These are phyloP conservation scores for Pseudocercospora vitis DNA, from an alignment of 2,329 filamentous ascomycete genomes.

Conservation along the genomic window DNA sequence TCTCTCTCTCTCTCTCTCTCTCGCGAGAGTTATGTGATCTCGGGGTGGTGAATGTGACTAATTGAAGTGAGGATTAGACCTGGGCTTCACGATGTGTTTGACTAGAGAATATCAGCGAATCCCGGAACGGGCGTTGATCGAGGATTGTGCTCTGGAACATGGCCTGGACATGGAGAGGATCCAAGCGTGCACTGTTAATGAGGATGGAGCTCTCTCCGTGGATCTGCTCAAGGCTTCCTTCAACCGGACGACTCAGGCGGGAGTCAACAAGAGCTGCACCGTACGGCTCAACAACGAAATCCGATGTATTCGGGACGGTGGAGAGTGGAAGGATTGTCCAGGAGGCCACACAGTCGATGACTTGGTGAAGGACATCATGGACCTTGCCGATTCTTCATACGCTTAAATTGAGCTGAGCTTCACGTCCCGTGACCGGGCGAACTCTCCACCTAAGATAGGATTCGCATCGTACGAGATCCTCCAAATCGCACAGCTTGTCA, in stretches of 20 bases:
- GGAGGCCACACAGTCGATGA: slow-evolving; percentile 67
- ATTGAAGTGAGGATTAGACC: slow-evolving; percentile 56
- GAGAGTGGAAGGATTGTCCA: slow-evolving; percentile 77
- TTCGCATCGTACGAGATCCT: too few species aligned
- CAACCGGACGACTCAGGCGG: slow-evolving; percentile 55
- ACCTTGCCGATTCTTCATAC: slow-evolving; percentile 21
- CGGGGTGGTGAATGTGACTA: too few species aligned
- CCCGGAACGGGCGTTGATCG: slow-evolving; percentile 72
- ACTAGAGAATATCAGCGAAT: slow-evolving; percentile 73
- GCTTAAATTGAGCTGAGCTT: slow-evolving; percentile 14
- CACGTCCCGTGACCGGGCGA: neutral
- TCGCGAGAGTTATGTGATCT: too few species aligned
- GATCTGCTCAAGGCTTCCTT: slow-evolving; percentile 61
- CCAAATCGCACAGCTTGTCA: too few species aligned
- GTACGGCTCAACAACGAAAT: slow-evolving; percentile 69
- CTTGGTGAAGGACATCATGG: slow-evolving; percentile 67
- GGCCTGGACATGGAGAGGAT: slow-evolving; percentile 79
- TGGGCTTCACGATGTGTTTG: slow-evolving; percentile 93
- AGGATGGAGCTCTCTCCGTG: slow-evolving; percentile 71
- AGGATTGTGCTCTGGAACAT: slow-evolving; percentile 88
- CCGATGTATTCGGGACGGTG: slow-evolving; percentile 80
- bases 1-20: neutral
- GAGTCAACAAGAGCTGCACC: slow-evolving; percentile 51
- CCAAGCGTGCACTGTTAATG: slow-evolving; percentile 76
- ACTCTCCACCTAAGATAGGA: too few species aligned